Percentiles rank a stretch among this genome's conserved stretches.
phyloP scores from a whole-genome alignment of 1,139 yeast genomes.

The Lipomyces yarrowii region DNA sequence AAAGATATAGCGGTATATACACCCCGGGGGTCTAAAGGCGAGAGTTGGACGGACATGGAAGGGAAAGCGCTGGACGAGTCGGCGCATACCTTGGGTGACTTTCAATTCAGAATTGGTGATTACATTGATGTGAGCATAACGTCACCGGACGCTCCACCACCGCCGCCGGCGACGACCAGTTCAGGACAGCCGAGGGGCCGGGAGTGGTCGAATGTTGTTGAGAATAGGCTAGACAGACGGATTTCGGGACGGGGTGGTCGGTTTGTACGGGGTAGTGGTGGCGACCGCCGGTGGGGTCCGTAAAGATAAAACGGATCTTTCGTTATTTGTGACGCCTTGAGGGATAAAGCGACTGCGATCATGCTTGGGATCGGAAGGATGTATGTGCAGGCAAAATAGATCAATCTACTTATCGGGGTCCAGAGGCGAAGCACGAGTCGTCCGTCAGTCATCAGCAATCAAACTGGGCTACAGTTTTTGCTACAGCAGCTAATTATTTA shows the following conservation, averaged over 20 bases:
- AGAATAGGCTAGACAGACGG: neutral
- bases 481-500: too few relatives aligned
- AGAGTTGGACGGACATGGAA: neutral
- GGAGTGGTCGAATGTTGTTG: neutral
- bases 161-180: neutral
- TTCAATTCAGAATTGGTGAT: slow-evolving; percentile 12
- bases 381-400: neutral
- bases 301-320: neutral
- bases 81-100: slow-evolving; percentile 2
- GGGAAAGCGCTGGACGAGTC: neutral
- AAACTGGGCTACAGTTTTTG: too few relatives aligned
- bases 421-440: too few relatives aligned
- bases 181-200: neutral
- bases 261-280: neutral
- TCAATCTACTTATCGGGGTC: too few relatives aligned
- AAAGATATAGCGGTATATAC: slow-evolving; percentile 1
- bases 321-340: neutral
- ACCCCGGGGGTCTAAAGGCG: neutral
- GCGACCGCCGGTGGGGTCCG: neutral
- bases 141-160: neutral
- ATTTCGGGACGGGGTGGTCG: neutral
- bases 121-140: slow-evolving; percentile 4
- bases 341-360: too few relatives aligned
- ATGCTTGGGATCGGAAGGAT: neutral
- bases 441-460: too few relatives aligned